phyloP scores from a whole-genome alignment of 805 yeast genomes.

The Candida palmyrensis region DNA sequence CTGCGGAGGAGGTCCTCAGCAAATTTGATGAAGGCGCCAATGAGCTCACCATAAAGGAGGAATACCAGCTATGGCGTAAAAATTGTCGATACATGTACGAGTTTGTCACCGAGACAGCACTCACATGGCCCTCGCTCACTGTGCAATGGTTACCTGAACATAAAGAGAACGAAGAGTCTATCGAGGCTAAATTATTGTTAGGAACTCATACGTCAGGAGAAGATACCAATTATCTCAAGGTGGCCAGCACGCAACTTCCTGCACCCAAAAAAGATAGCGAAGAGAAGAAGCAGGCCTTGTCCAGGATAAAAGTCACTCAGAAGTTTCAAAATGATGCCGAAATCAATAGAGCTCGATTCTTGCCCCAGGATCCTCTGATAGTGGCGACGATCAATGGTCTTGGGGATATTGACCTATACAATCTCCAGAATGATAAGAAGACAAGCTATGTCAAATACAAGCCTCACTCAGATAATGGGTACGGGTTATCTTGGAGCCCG shows the following conservation, averaged over 20 bases:
- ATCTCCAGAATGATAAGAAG: conserved; percentile 22
- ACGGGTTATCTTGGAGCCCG: conserved; percentile 67
- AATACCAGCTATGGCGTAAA: conserved; percentile 75
- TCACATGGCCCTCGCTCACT: conserved; percentile 79
- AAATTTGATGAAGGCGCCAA: conserved; percentile 13
- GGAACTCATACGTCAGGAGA: conserved; percentile 76
- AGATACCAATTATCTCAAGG: conserved; percentile 59
- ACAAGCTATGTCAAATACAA: conserved; percentile 25
- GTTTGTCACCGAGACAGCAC: conserved; percentile 72
- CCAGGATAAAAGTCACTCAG: conserved; percentile 56
- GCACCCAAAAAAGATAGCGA: conserved; percentile 5
- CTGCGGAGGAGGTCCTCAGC: conserved; percentile 1
- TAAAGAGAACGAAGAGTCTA: conserved; percentile 13
- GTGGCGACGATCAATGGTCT: conserved; percentile 66
- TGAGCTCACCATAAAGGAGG: conserved; percentile 50
- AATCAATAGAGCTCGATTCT: conserved; percentile 65
- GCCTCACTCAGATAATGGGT: conserved; percentile 66
- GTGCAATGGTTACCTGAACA: conserved; percentile 67
- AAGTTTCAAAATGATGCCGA: conserved; percentile 61
- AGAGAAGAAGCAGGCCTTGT: conserved; percentile 26
- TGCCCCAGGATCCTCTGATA: conserved; percentile 53
- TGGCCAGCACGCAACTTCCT: conserved; percentile 60
- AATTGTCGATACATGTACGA: conserved; percentile 81
- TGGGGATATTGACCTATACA: conserved; percentile 57
- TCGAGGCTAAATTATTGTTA: conserved; percentile 49